Evolutionary conservation across 2,329 filamentous ascomycete genomes (phyloP), one percentile per base, ranked within the genome.

Genomic region (Niveomyces coronatus): DNA sequence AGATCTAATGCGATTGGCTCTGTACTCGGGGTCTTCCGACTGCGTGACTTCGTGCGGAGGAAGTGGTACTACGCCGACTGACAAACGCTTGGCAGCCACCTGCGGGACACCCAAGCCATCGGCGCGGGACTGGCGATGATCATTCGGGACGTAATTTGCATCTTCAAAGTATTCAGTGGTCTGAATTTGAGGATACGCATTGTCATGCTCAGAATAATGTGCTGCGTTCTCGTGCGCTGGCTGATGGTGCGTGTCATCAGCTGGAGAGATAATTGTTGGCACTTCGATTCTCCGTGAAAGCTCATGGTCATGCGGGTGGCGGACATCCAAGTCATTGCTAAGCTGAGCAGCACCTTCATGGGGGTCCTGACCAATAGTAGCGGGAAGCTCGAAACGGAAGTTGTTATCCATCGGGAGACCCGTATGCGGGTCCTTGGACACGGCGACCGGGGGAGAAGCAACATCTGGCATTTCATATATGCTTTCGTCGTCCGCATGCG

Each of bases 1-100:
- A 4, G 91, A 98, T 57, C 91, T 77, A 49, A 98, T 98, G 42
- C 91, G 80, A 67, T 95, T 96, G 46, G 91, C 91, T 52, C 91
- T 79, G 53, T 89, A 80, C 59, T 96, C 91, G 0, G 91, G 87
- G 55, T 95, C 89, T 55, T 96, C 91, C 3, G 80, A 76, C 30
- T 81, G 76, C 20, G 69, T 71, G 39, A 85, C 77, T 46, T 94
- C 84, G 53, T 88, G 80, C 24, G 87, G 85, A 5, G 91, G 91
- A 45, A 98, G 70, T 16, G 91, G 91, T 13, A 91, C 82, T 58
- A 94, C 72, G 19, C 78, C 77, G 31, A 82, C 73, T 1, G 79
- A 83, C n/a, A 82, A 57, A 40, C 79, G 68, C 44, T 71, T 71
- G 50, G 62, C 67, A 42, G 74, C 63, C 43, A 68, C 63, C 13